Evolutionary conservation across 2,329 filamentous ascomycete genomes (phyloP).

Genomic region (Capronia coronata): DNA sequence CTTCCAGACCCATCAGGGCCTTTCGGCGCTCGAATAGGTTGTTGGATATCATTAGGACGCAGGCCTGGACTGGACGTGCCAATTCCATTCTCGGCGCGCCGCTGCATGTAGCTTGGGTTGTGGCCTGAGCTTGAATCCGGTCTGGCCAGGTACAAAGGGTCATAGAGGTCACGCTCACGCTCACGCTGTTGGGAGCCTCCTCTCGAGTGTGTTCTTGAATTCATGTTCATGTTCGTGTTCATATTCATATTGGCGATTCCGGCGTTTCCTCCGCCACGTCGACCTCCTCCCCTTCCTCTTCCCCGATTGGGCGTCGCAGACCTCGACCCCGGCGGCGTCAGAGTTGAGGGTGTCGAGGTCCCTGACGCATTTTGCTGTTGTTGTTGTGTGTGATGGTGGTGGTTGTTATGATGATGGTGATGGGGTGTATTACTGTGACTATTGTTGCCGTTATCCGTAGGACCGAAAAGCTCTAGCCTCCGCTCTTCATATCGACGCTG

Average conservation of each 20-base stretch:
- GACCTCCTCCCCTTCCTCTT: slow-evolving; percentile 17
- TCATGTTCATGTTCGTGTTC: slow-evolving; percentile 21
- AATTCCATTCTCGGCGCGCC: slow-evolving; percentile 34
- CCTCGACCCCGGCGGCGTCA: slow-evolving; percentile 51
- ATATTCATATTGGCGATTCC: not conserved
- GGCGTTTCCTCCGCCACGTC: slow-evolving; percentile 1
- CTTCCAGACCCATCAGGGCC: slow-evolving; percentile 72
- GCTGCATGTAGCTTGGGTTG: slow-evolving; percentile 42
- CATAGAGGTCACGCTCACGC: slow-evolving; percentile 69
- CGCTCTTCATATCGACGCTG: slow-evolving; percentile 85
- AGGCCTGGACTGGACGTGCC: not conserved
- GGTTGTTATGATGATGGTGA: slow-evolving; percentile 4
- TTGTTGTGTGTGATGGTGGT: slow-evolving; percentile 10
- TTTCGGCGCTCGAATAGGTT: slow-evolving; percentile 65
- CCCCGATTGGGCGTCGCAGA: slow-evolving; percentile 32
- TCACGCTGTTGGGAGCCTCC: slow-evolving; percentile 32
- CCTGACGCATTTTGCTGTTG: slow-evolving; percentile 39
- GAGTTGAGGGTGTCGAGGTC: slow-evolving; percentile 55
- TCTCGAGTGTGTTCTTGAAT: slow-evolving; percentile 28
- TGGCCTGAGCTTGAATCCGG: slow-evolving; percentile 54
- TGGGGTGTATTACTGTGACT: too few species aligned
- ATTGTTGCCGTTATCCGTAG: slow-evolving; percentile 33
- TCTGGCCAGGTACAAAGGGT: slow-evolving; percentile 64
- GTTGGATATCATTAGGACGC: slow-evolving; percentile 35
- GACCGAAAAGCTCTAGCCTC: slow-evolving; percentile 78